Evolutionary conservation across 2,329 filamentous ascomycete genomes (phyloP).

Genomic region (Calonectria multiphialidica): DNA sequence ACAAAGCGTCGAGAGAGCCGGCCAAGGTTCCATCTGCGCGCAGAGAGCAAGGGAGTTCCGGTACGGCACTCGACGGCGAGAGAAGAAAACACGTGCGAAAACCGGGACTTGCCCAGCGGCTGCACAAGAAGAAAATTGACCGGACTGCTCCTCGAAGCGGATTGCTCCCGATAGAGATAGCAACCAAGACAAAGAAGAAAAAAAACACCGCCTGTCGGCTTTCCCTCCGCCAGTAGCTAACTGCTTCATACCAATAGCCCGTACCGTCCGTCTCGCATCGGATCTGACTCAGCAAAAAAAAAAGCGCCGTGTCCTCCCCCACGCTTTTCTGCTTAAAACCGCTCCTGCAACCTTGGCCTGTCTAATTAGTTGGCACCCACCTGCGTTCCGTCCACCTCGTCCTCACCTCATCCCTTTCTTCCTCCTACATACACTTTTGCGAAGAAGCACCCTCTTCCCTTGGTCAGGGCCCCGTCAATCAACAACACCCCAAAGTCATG

Average conservation of each 20-base stretch:
- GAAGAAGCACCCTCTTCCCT: slow-evolving; percentile 94
- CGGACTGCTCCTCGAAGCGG: slow-evolving; percentile 7
- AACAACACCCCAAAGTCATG: slow-evolving; percentile 69
- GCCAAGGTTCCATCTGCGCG: neutral
- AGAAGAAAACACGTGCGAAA: slow-evolving; percentile 19
- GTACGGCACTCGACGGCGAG: neutral
- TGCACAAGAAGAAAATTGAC: slow-evolving; percentile 1
- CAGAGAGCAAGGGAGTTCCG: neutral
- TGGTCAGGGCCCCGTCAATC: slow-evolving; percentile 90
- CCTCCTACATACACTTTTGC: slow-evolving; percentile 55
- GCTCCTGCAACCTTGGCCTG: slow-evolving; percentile 12
- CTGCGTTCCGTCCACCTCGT: slow-evolving; percentile 21
- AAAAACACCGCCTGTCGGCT: slow-evolving; percentile 13
- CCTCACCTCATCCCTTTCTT: slow-evolving; percentile 22
- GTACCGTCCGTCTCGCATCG: neutral
- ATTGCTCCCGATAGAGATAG: slow-evolving; percentile 4
- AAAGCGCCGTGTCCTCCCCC: slow-evolving; percentile 19
- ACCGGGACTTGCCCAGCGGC: neutral
- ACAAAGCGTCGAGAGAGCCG: slow-evolving; percentile 6
- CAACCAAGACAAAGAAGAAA: neutral
- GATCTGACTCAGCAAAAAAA: slow-evolving; percentile 27
- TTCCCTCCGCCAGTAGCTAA: slow-evolving; percentile 22
- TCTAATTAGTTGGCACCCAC: slow-evolving; percentile 10
- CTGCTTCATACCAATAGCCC: slow-evolving; percentile 2
- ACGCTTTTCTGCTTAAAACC: slow-evolving; percentile 34